Evolutionary conservation across 2,329 filamentous ascomycete genomes (phyloP), one percentile per base, ranked within the genome.

Genomic region (Plectosphaerella cucumerina): DNA sequence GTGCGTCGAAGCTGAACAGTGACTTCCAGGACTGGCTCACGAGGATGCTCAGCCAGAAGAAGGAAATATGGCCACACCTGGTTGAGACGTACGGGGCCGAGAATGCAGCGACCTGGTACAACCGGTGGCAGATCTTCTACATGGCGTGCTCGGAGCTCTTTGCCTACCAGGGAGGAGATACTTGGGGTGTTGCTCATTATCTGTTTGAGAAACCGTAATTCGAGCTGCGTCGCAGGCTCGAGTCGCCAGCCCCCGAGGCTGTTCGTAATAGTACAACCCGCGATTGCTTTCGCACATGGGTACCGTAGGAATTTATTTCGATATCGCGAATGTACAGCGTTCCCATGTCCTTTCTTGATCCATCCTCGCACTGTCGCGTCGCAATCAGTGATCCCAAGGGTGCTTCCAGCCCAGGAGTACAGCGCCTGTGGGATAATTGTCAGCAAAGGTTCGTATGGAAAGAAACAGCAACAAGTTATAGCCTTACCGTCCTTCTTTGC

Each of bases 331-430:
- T 8, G 2, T 31, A 31, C 26, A 31, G 8, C 3, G 12, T 31
- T 8, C 12, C 26, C 26, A 31, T 31, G 12, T 31, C 26, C 12
- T 31, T 31, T 11, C 35, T 39, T 9, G 6, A 8, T 20, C 35
- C 35, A 39, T n/a, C 14, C 10, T 15, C 35, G 15, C 35, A 11
- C 15, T 6, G 8, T 20, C 31, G n/a, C 17, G 34, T 48, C 17
- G 47, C 57, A 53, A 71, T 80, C 77, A 96, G 74, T 96, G 91
- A 61, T 97, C 92, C 90, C 91, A 97, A 59, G 91, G 94, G 72
- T 97, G 94, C 77, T 91, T 97, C 87, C 85, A 90, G 69, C 94
- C 94, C 62, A 99, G 69, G 58, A 97, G 76, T 50, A 85, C 93
- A 21, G 93, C 80, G 50, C 82, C 82, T 85, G 55, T 31, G 49